phyloP scores from a whole-genome alignment of 1,284 basidiomycete species.

The Agroathelia rolfsii region DNA sequence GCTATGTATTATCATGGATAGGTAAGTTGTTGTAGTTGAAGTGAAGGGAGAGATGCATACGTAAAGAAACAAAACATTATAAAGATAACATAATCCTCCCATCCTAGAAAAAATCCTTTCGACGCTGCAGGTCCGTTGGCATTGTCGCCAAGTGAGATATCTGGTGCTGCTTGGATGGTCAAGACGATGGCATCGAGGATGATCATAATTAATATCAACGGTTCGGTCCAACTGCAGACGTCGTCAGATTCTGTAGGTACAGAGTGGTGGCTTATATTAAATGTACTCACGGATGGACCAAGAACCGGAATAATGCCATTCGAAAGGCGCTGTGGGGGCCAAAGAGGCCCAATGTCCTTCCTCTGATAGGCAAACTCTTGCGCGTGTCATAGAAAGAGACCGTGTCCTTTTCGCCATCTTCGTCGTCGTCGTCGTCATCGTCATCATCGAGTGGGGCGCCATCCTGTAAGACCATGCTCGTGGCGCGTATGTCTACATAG shows the following conservation, averaged over 20 bases:
- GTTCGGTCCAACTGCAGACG: slow-evolving; percentile 89
- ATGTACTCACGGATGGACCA: slow-evolving; percentile 58
- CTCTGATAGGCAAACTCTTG: slow-evolving; percentile 51
- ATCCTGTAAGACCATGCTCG: no score
- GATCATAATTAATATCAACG: slow-evolving; percentile 76
- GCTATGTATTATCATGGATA: slow-evolving; percentile 27
- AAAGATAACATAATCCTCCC: slow-evolving; percentile 85
- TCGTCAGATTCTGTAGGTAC: no score
- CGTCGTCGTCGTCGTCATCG: slow-evolving; percentile 17
- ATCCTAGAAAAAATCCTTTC: slow-evolving; percentile 74
- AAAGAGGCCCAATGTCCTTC: slow-evolving; percentile 73
- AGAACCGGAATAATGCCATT: slow-evolving; percentile 50
- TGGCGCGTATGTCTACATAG: no score
- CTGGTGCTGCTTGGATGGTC: slow-evolving; percentile 67
- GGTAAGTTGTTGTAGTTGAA: slow-evolving; percentile 2
- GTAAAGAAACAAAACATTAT: slow-evolving; percentile 82
- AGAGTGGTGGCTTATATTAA: no score
- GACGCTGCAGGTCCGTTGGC: slow-evolving; percentile 32
- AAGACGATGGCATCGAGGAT: slow-evolving; percentile 78
- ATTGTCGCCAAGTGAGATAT: slow-evolving; percentile 36
- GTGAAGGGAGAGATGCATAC: slow-evolving; percentile 36
- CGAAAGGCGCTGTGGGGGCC: slow-evolving; percentile 61
- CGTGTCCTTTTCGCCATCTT: slow-evolving; percentile 23
- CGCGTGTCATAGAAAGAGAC: slow-evolving; percentile 36
- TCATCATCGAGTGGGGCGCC: no score